Base-by-base conservation (phyloP, 2,329 filamentous ascomycete genomes). In the Stemphylium vesicarium region DNA sequence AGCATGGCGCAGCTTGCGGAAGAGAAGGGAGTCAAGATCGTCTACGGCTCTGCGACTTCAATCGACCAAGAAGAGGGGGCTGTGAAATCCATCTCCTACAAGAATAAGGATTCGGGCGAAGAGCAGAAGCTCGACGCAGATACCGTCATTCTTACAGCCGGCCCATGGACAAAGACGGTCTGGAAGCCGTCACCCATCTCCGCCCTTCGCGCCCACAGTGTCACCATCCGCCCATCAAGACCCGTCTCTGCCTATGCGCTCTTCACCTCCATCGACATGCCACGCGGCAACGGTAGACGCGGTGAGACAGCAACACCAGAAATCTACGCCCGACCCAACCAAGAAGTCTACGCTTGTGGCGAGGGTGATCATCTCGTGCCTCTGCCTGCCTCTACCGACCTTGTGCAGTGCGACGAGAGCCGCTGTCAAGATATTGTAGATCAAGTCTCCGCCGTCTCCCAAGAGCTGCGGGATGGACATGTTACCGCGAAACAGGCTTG, bases 331-430 rank as follows among this genome's bases (percentile, higher is more conserved):
- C 84, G 95, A 4, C 93, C 93, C 0, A 89, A 92, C 72, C 85
- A 89, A 50, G 93, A 96, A 72, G 89, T 96, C 10, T 99, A 99
- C 74, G 93, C 92, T 0, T 99, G 95, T 71, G 95, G 92, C 39
- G 93, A 97, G 69, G 91, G 92, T 18, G 95, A 99, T 71, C 83
- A 84, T 1, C 75, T 82, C 3, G 83, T 91, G 0, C 88, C 91
- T 0, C 82, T 99, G 1, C 95, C 95, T 0, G 80, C 86, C 2
- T 88, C 88, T 0, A 87, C 89, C 3, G 90, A 91, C 61, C 82
- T 88, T 6, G 94, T 98, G 2, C 77, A 88, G 65, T 85, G 88
- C 55, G 93, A 98, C 71, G 82, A 87, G 54, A 77, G 79, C 6
- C 85, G 91, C 54, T 97, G 93, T 77, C 88, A 96, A 71, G 92